Evolutionary conservation across 164 flowering plant species (phyloP).

Genomic region (Magnolia officinalis): DNA sequence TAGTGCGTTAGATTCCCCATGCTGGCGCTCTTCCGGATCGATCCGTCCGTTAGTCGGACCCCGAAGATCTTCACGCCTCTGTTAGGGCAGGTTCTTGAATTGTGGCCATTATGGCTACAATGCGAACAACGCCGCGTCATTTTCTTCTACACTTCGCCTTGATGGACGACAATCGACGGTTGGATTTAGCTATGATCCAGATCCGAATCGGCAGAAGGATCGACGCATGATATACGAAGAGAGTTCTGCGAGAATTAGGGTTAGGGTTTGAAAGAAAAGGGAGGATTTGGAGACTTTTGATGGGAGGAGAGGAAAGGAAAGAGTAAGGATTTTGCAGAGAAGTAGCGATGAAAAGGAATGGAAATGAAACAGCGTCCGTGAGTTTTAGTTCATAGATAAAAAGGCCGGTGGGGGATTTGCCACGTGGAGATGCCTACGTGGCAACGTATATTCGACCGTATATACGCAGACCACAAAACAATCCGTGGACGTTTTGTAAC

Average conservation of each 20-base stretch:
- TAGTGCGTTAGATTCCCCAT: conserved; percentile 84
- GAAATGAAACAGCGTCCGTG: neutral
- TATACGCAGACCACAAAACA: neutral
- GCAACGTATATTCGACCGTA: neutral
- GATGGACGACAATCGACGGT: neutral
- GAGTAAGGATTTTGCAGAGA: neutral
- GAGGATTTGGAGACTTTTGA: neutral
- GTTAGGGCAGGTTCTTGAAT: conserved; percentile 86
- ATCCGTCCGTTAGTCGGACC: conserved; percentile 79
- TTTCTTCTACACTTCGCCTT: neutral
- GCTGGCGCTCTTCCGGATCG: conserved; percentile 89
- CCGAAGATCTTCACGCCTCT: conserved; percentile 88
- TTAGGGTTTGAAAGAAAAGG: conserved; percentile 4
- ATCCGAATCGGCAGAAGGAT: neutral
- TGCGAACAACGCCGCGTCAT: conserved; percentile 91
- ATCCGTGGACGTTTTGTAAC: neutral
- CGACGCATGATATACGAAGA: neutral
- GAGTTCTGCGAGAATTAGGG: neutral
- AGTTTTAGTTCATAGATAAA: neutral
- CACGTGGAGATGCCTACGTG: neutral
- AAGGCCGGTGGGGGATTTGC: neutral
- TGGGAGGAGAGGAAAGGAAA: neutral
- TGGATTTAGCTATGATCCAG: neutral
- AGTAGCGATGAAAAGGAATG: neutral
- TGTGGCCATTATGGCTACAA: conserved; percentile 89